Conservation (phyloP, 148 eudicot species). For the Spergularia marina region DNA sequence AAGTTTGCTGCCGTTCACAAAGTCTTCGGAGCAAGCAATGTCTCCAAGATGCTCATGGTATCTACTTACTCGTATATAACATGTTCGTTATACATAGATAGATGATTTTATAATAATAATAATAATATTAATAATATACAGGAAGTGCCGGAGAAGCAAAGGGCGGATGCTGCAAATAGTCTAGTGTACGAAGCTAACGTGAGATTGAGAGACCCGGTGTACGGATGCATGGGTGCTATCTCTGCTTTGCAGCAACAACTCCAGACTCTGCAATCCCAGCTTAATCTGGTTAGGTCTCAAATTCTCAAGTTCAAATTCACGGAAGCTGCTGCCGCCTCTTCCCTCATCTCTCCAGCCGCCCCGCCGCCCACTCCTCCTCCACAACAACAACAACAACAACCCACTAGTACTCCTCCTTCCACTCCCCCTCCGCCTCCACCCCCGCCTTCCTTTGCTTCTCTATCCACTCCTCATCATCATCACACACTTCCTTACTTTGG, state of each 20-base stretch:
- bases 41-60: constrained; percentile 88
- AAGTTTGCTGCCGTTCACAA: constrained; percentile 89
- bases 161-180: constrained; percentile 85
- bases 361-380: constrained; percentile 32
- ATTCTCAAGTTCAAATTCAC: constrained; percentile 63
- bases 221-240: constrained; percentile 93
- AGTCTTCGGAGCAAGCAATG: constrained; percentile 91
- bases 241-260: constrained; percentile 72
- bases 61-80: no score
- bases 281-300: constrained; percentile 55
- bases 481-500: no score
- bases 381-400: constrained; percentile 23
- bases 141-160: constrained; percentile 73
- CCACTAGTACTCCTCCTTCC: constrained; percentile 25
- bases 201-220: constrained; percentile 74
- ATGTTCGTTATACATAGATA: no score
- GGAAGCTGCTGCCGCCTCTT: constrained; percentile 36
- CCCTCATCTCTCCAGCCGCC: constrained; percentile 26
- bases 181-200: constrained; percentile 87
- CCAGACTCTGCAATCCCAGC: constrained; percentile 55
- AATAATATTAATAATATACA: no score
- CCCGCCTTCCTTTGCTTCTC: constrained; percentile 5
- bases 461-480: no score
- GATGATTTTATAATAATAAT: no score
- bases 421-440: constrained; percentile 28